Evolutionary conservation across 2,329 filamentous ascomycete species (phyloP), one percentile per base, ranked within the genome.

Genomic region (Colletotrichum liaoningense): DNA sequence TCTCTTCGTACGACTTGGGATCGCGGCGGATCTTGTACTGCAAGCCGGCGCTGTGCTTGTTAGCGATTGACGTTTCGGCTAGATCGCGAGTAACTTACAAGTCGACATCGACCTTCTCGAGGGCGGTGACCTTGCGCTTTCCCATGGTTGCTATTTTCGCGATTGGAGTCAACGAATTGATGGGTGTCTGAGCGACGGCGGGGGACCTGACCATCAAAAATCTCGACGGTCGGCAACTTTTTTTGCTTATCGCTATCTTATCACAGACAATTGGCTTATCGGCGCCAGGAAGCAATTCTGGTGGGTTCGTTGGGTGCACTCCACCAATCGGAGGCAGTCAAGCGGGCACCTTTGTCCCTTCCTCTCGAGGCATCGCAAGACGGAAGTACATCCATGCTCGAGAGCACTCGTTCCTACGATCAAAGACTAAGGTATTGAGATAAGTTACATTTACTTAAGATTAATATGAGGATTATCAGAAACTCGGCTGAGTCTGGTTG

Each of bases 31-130:
- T 95, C 86, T 97, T 98, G 87, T 97, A 94, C 81, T 97, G 95
- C 64, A 98, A 86, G 84, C 93, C 97, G 76, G 95, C 92, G 79
- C 92, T 93, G 79, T 88, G 71, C 16, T 74, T 72, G 76, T 84
- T 73, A 81, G 82, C 78, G 65, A 72, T 75, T 56, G 67, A 66
- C 6, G 5, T 19, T 1, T 5, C 55, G 12, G 7, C 1, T 8
- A 4, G 24, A 58, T 19, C 30, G 33, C 8, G 14, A 28, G 52
- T 14, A 22, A 81, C 90, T 75, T 82, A 93, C 89, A 97, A 87
- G 84, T 97, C 95, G 42, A 95, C 95, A 81, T 98, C 95, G 78
- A 98, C 92, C 89, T 98, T 98, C 85, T 98, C 95, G 83, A 98
- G 91, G 74, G 95, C 95, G 69, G 94, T 94, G 72, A 98, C 90